Evolutionary conservation across 371 early-diverging fungal species (phyloP).

Genomic region (Basidiobolus heterosporus): DNA sequence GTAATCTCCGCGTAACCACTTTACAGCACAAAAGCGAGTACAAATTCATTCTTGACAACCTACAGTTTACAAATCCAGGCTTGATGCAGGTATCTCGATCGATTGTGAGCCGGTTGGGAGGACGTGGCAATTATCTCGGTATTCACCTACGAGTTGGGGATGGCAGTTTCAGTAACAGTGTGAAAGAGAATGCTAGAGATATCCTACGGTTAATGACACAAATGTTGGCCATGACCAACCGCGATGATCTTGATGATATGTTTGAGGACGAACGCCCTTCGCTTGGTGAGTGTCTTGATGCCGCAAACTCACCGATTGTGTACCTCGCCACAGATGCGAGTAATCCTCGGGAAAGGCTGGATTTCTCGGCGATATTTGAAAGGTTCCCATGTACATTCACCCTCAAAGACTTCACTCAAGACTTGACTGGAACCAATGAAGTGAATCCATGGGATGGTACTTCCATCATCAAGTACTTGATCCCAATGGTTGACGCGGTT

Average conservation of each 20-base stretch:
- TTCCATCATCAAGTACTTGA: not conserved
- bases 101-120: conserved; percentile 17
- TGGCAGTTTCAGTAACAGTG: conserved; percentile 7
- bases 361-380: not conserved
- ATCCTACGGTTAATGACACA: no score
- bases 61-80: conserved; percentile 17
- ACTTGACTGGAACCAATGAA: not conserved
- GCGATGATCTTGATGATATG: no score
- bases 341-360: not conserved
- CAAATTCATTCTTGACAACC: conserved; percentile 11
- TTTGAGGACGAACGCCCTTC: no score
- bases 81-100: conserved; percentile 13
- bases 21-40: conserved; percentile 8
- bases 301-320: no score
- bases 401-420: not conserved
- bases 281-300: no score
- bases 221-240: no score
- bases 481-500: conserved; percentile 1
- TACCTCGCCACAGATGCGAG: no score
- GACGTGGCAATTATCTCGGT: conserved; percentile 18
- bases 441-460: not conserved
- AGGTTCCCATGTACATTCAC: conserved; percentile 1
- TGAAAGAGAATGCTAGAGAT: no score
- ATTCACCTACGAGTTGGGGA: conserved; percentile 30
- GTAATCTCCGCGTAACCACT: conserved; percentile 15